Conservation (phyloP, 306 rosid species). For the Cicer yamashitae region DNA sequence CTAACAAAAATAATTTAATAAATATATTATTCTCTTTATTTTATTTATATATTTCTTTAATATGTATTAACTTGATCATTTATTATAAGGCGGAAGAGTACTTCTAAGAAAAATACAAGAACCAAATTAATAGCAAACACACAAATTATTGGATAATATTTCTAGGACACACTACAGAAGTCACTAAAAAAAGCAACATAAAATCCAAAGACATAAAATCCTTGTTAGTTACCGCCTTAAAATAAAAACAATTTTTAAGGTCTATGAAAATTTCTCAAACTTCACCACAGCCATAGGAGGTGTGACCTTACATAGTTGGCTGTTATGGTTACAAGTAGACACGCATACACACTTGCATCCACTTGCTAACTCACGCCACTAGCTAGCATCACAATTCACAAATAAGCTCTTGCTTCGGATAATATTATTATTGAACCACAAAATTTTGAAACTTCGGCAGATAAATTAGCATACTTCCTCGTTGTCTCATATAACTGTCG, state of each 20-base stretch:
- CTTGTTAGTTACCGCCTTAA: constrained; percentile 25
- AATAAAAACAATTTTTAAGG: constrained; percentile 24
- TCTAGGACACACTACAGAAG: not conserved
- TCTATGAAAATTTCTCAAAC: constrained; percentile 21
- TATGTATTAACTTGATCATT: too few species aligned
- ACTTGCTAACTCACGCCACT: not conserved
- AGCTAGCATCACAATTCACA: not conserved
- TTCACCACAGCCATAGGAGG: constrained; percentile 34
- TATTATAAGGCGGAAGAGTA: too few species aligned
- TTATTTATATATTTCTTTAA: too few species aligned
- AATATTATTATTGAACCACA: not conserved
- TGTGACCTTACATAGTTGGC: constrained; percentile 9
- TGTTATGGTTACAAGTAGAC: constrained; percentile 9
- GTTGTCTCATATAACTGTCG: not conserved
- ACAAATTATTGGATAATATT: constrained; percentile 17
- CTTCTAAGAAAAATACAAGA: too few species aligned
- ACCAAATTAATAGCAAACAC: not conserved
- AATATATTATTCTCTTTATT: too few species aligned
- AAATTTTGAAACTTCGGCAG: constrained; percentile 1
- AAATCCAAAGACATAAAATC: constrained; percentile 4
- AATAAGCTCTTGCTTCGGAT: not conserved
- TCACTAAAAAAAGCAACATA: not conserved
- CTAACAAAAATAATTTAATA: too few species aligned
- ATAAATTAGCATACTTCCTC: not conserved
- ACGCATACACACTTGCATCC: not conserved